Conservation (phyloP, 202 grass and related monocot species). For the Carex sylvatica region DNA sequence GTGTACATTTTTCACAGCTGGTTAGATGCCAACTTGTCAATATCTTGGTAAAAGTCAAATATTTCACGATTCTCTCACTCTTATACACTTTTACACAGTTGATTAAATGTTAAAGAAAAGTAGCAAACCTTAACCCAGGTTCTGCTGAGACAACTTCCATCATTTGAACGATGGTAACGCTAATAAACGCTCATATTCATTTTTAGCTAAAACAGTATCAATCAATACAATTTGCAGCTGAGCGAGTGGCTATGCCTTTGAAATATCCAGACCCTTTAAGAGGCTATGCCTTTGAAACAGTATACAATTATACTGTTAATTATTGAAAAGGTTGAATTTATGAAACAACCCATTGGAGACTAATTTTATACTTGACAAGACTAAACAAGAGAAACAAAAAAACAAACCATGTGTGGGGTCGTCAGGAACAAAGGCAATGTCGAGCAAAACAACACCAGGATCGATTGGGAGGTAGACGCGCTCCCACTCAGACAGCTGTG, state of each 20-base stretch:
- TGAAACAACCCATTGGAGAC: not conserved
- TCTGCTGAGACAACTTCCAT: not conserved
- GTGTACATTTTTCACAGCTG: not conserved
- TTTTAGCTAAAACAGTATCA: not conserved
- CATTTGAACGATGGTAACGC: not conserved
- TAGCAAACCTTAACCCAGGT: not conserved
- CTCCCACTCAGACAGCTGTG: constrained; percentile 75
- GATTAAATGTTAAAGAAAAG: too few species aligned
- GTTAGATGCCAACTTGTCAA: not conserved
- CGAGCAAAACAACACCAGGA: constrained; percentile 92
- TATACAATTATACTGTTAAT: not conserved
- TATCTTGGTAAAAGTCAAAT: not conserved
- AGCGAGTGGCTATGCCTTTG: not conserved
- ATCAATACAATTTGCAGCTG: not conserved
- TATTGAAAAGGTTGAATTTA: not conserved
- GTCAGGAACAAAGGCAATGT: constrained; percentile 94
- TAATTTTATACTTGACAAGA: not conserved
- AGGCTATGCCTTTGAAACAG: not conserved
- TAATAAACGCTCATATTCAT: not conserved
- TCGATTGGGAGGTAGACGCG: constrained; percentile 73
- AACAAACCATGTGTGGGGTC: constrained; percentile 62
- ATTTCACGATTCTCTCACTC: not conserved
- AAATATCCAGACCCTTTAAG: not conserved
- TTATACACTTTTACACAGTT: not conserved
- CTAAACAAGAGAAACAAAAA: not conserved